A percentile compares a stretch with the other conserved stretches of the same genome.
phyloP scores from a whole-genome alignment of 2,329 filamentous ascomycete species.

The Fusarium keratoplasticum region DNA sequence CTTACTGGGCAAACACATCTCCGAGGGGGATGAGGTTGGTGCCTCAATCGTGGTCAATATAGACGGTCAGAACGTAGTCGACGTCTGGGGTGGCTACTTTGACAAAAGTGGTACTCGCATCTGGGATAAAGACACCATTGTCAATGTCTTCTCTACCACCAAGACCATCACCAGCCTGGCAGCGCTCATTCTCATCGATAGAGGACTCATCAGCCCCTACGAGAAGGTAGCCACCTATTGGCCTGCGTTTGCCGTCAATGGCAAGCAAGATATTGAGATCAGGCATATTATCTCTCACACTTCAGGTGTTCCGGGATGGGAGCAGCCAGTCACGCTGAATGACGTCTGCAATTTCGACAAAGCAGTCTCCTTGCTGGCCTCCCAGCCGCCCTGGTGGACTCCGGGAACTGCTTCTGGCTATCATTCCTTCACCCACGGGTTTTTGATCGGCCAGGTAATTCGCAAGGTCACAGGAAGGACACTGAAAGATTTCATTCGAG shows the following conservation, averaged over 20 bases:
- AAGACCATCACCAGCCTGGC: not conserved
- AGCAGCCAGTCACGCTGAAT: not conserved
- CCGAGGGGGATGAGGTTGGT: not conserved
- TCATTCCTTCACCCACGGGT: not conserved
- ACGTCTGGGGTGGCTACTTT: not conserved
- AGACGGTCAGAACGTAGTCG: not conserved
- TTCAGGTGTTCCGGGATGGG: not conserved
- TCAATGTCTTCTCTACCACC: not conserved
- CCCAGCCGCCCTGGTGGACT: not conserved
- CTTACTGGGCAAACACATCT: not conserved
- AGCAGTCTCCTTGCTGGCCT: not conserved
- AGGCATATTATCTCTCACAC: not conserved
- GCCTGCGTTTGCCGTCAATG: not conserved
- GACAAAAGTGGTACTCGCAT: not conserved
- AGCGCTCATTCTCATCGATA: not conserved
- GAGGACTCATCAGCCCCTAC: not conserved
- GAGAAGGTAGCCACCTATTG: not conserved
- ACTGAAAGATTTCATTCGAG: not conserved
- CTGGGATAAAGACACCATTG: not conserved
- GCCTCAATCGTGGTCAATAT: not conserved
- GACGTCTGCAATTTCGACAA: not conserved
- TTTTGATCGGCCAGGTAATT: not conserved
- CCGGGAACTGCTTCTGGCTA: not conserved
- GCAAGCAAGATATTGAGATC: not conserved
- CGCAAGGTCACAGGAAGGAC: not conserved